These are phyloP conservation scores for Piromyces sp. DNA, from an alignment of 192 early-diverging fungal species.

Conservation along the genomic window DNA sequence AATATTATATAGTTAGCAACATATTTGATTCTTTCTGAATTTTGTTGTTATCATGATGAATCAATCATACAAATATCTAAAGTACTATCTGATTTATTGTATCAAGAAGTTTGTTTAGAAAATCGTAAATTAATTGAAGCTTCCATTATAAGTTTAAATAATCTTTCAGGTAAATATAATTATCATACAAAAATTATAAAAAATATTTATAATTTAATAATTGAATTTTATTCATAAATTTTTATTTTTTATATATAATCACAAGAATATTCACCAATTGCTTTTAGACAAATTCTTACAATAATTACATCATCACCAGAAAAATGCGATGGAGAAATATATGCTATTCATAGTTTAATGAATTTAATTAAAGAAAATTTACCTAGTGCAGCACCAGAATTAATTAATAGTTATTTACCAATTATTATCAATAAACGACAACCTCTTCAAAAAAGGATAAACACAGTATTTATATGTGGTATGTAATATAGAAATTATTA, in stretches of 20 bases:
- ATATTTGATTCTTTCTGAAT: background rate
- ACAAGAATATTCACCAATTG: background rate
- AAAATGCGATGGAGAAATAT: background rate
- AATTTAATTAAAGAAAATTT: background rate
- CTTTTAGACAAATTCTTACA: background rate
- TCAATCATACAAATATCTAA: background rate
- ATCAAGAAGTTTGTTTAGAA: background rate
- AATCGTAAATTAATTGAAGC: background rate
- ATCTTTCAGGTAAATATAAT: background rate
- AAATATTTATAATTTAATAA: no score
- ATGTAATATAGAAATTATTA: background rate
- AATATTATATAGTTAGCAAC: background rate
- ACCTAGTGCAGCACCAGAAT: background rate
- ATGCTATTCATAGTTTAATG: background rate
- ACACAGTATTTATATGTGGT: background rate
- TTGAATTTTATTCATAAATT: no score
- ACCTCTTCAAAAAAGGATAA: background rate
- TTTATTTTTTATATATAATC: no score
- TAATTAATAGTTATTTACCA: background rate
- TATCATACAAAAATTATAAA: no score
- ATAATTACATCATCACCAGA: background rate
- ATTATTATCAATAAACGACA: background rate
- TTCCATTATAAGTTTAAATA: background rate
- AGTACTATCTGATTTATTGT: background rate
- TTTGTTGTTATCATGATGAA: background rate